These are phyloP conservation scores for Ophiosphaerella narmari DNA, from an alignment of 2,329 filamentous ascomycete species.

Conservation along the genomic window DNA sequence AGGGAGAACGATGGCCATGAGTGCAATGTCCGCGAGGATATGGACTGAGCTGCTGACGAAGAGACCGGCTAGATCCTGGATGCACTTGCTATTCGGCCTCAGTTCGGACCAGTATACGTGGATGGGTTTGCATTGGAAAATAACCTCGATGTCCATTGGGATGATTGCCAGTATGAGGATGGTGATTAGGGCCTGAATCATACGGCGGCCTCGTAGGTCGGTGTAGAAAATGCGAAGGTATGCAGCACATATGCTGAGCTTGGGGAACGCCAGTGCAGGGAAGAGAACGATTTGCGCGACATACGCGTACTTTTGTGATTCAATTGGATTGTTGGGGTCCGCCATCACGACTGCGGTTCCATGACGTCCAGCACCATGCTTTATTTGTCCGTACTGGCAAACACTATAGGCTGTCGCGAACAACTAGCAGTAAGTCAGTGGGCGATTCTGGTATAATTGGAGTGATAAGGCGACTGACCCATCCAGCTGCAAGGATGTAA, in stretches of 20 bases:
- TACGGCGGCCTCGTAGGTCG: constrained; percentile 15
- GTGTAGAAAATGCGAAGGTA: constrained; percentile 28
- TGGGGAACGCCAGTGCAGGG: constrained; percentile 19
- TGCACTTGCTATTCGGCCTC: constrained; percentile 19
- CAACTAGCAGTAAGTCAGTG: constrained; percentile 7
- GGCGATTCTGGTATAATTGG: background rate
- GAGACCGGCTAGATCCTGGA: constrained; percentile 14
- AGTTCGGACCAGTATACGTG: constrained; percentile 26
- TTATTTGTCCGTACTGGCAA: constrained; percentile 27
- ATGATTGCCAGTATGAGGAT: constrained; percentile 15
- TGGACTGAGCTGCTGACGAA: constrained; percentile 19
- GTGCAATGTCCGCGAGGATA: constrained; percentile 16
- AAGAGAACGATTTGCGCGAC: constrained; percentile 19
- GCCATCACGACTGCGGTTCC: constrained; percentile 2
- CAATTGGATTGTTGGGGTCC: constrained; percentile 6
- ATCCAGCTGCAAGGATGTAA: constrained; percentile 16
- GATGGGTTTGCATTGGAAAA: constrained; percentile 24
- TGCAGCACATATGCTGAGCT: constrained; percentile 28
- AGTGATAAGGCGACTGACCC: constrained; percentile 12
- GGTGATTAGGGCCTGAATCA: constrained; percentile 18
- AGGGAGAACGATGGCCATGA: constrained; percentile 28
- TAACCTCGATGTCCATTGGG: constrained; percentile 14
- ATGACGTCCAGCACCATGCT: constrained; percentile 23
- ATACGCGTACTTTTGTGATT: constrained; percentile 24
- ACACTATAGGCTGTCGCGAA: constrained; percentile 21